phyloP scores from a whole-genome alignment of 2,329 filamentous ascomycete genomes.

The Aspergillus jensenii region DNA sequence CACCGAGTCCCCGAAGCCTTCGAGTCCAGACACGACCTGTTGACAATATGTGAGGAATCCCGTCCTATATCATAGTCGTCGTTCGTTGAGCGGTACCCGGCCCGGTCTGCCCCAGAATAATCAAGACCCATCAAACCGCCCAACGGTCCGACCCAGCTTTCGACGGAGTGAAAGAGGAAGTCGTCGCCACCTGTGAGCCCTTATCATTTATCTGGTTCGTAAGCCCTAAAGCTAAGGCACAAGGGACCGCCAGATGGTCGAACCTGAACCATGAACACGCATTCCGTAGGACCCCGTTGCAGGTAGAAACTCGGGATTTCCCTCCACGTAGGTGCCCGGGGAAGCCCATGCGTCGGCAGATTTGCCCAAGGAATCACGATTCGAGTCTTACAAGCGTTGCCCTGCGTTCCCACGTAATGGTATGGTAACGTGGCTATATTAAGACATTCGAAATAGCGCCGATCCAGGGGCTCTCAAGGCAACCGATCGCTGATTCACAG shows the following conservation, averaged over 20 bases:
- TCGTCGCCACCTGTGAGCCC: neutral
- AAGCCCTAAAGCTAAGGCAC: constrained; percentile 7
- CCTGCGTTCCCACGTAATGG: neutral
- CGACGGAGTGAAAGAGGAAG: constrained; percentile 1
- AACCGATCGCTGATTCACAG: neutral
- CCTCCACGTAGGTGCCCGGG: neutral
- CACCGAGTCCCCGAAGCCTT: neutral
- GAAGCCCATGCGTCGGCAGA: neutral
- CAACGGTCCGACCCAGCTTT: constrained; percentile 8
- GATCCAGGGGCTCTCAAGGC: constrained; percentile 2
- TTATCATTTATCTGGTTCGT: neutral
- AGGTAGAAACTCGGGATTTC: constrained; percentile 1
- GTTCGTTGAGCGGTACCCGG: constrained; percentile 11
- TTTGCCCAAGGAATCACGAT: constrained; percentile 1
- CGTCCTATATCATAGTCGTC: neutral
- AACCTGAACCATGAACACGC: neutral
- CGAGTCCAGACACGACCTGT: neutral
- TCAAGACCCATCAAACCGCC: constrained; percentile 16
- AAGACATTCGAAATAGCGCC: constrained; percentile 3
- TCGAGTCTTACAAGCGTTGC: neutral
- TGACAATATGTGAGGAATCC: neutral
- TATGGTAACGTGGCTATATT: constrained; percentile 5
- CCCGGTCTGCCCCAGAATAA: constrained; percentile 24
- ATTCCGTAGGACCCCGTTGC: too few relatives aligned
- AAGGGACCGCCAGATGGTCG: neutral